Percentiles rank a stretch among this genome's conserved stretches.
These are phyloP conservation scores for Taphrina populina DNA, from an alignment of 1,139 yeast species.

Conservation along the genomic window DNA sequence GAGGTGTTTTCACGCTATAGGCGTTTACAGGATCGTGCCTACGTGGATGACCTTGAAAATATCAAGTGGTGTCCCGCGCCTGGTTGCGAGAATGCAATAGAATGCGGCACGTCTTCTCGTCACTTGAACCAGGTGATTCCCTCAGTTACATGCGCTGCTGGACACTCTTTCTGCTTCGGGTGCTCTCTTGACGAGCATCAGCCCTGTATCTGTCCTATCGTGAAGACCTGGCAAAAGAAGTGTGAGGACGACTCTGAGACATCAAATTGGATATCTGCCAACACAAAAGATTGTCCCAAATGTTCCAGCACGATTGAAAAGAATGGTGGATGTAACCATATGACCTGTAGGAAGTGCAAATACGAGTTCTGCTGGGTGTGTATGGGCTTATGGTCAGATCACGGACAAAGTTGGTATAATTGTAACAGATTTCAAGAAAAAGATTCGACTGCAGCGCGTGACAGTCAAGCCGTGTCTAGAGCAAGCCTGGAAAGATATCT, in stretches of 20 bases:
- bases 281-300: slow-evolving; percentile 70
- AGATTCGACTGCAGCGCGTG: slow-evolving; percentile 46
- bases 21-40: slow-evolving; percentile 47
- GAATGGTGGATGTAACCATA: slow-evolving; percentile 63
- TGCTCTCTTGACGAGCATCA: slow-evolving; percentile 71
- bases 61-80: slow-evolving; percentile 85
- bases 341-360: slow-evolving; percentile 78
- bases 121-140: slow-evolving; percentile 54
- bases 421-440: slow-evolving; percentile 62
- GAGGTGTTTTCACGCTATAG: slow-evolving; percentile 41
- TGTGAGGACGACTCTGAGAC: slow-evolving; percentile 89
- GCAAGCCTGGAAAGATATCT: slow-evolving; percentile 63
- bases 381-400: slow-evolving; percentile 71
- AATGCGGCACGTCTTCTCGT: slow-evolving; percentile 48
- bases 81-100: slow-evolving; percentile 67
- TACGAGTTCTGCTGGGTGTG: slow-evolving; percentile 95
- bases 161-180: slow-evolving; percentile 74
- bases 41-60: slow-evolving; percentile 55
- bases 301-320: slow-evolving; percentile 53
- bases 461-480: slow-evolving; percentile 46
- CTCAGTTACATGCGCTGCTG: slow-evolving; percentile 63
- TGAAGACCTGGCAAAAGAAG: slow-evolving; percentile 71
- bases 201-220: slow-evolving; percentile 76
- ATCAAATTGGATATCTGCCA: slow-evolving; percentile 80
- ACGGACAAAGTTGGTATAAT: slow-evolving; percentile 62